Conservation (phyloP, 805 yeast species). For the Pichia phayaonensis region DNA sequence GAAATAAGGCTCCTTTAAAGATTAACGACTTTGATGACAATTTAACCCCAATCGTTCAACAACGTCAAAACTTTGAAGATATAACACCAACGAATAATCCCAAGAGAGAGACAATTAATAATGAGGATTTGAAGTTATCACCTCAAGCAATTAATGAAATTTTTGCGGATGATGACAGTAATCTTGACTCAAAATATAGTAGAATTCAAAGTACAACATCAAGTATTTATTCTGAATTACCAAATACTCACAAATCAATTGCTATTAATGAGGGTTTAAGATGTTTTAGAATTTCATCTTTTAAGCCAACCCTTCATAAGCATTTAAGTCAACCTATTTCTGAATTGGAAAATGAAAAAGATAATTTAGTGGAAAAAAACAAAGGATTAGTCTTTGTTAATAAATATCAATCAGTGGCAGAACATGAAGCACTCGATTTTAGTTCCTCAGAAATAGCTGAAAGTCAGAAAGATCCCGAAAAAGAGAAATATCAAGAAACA, state of each 20-base stretch:
- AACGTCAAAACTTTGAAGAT: constrained; percentile 7
- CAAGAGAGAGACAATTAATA: neutral
- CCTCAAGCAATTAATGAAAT: neutral
- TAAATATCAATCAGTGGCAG: constrained; percentile 1
- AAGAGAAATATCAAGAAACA: neutral
- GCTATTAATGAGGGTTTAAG: constrained; percentile 3
- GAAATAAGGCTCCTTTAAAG: neutral
- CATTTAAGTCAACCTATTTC: neutral
- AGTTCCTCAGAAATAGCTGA: neutral
- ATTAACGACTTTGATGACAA: neutral
- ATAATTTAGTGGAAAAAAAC: neutral
- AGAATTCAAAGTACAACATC: constrained; percentile 14
- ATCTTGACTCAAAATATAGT: neutral
- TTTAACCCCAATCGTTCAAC: constrained; percentile 7
- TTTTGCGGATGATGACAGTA: neutral
- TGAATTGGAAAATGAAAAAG: neutral
- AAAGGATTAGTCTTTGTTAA: neutral
- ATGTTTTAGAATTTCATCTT: constrained; percentile 6
- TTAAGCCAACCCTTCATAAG: constrained; percentile 2
- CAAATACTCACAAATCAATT: neutral
- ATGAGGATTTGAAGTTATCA: constrained; percentile 1
- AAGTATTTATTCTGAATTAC: constrained; percentile 15
- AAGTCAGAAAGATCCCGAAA: neutral
- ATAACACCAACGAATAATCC: constrained; percentile 16
- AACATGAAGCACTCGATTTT: constrained; percentile 6